Evolutionary conservation across 179 eudicot genomes (phyloP), one percentile per base, ranked within the genome.

Genomic region (Silene coronaria): DNA sequence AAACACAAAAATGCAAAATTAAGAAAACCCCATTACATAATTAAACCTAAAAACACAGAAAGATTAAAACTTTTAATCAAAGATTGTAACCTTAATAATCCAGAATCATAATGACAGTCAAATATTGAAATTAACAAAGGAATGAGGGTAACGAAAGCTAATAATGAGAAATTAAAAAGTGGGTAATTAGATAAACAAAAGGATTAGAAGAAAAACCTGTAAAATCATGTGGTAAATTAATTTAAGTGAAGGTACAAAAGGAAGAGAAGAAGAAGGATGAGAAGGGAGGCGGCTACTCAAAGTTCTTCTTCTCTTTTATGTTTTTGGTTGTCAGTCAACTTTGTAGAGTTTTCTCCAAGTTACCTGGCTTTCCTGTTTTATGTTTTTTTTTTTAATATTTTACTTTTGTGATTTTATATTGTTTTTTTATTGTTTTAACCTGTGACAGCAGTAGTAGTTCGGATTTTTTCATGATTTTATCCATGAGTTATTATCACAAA

Each of bases 331-430:
- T 63, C 73, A 77, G 84, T 80, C 78, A 74, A 73, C 82, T 78
- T 81, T 53, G 64, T 4, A 64, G 77, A 75, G 71, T 75, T 72
- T 67, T 78, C 78, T 85, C 86, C 88, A 81, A 81, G 66, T 75
- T 78, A 81, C 67, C 64, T 75, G 84, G 81, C 75, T 45, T n/a
- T 76, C 68, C 71, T 79, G 63, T 45, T 55, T 28, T 60, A 36
- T 36, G 45, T 36, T 36, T 36, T 36, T 34, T 36, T 7, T 36
- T 36, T 36, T 3, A 36, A 36, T 36, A 36, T 7, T 36, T 36
- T 36, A 36, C 45, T 36, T 36, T 36, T 36, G 45, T 7, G 45
- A 10, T 5, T 36, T 36, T 36, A n/a, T n/a, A n/a, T n/a, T n/a
- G n/a, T n/a, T n/a, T n/a, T n/a, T n/a, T n/a, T n/a, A n/a, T n/a